A percentile compares a stretch with the other conserved stretches of the same genome.
phyloP scores from a whole-genome alignment of 2,329 filamentous ascomycete genomes.

The Plectosphaerella cucumerina region DNA sequence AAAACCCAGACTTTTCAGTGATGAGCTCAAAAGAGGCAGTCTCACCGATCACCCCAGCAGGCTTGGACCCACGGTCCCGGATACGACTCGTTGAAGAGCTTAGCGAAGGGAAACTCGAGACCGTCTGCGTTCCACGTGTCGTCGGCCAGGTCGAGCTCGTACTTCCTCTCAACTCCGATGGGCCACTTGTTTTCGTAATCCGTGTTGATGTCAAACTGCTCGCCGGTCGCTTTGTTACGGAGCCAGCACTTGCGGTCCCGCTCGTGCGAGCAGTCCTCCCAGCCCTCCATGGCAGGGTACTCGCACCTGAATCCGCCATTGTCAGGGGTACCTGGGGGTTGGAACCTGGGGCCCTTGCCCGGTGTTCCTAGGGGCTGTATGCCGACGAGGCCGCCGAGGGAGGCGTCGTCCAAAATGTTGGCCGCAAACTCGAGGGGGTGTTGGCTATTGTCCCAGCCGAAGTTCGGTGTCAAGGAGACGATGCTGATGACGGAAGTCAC shows the following conservation, averaged over 20 bases:
- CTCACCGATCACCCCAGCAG: constrained; percentile 35
- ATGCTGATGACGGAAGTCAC: too few species aligned
- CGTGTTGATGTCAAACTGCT: constrained; percentile 19
- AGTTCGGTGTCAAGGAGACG: too few species aligned
- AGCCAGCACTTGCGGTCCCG: constrained; percentile 22
- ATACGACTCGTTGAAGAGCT: constrained; percentile 19
- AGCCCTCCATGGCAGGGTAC: constrained; percentile 19
- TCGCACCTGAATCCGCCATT: constrained; percentile 17
- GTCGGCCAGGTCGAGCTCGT: constrained; percentile 15
- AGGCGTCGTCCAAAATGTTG: too few species aligned
- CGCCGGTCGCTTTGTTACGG: constrained; percentile 11
- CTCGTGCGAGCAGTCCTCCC: constrained; percentile 16
- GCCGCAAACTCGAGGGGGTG: too few species aligned
- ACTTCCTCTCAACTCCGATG: constrained; percentile 13
- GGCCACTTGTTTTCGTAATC: constrained; percentile 20
- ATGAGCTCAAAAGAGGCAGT: constrained; percentile 27
- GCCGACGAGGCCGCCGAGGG: too few species aligned
- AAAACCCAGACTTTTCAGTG: constrained; percentile 41
- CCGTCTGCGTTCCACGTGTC: constrained; percentile 16
- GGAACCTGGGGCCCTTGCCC: too few species aligned
- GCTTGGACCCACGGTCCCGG: constrained; percentile 23
- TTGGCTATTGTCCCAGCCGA: too few species aligned
- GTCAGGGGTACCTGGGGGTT: not conserved
- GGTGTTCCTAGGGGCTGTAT: too few species aligned
- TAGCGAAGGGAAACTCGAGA: constrained; percentile 12